A percentile compares a stretch with the other conserved stretches of the same genome.
Conservation (phyloP, 495 filamentous ascomycete species). For the Cercophora sp. region DNA sequence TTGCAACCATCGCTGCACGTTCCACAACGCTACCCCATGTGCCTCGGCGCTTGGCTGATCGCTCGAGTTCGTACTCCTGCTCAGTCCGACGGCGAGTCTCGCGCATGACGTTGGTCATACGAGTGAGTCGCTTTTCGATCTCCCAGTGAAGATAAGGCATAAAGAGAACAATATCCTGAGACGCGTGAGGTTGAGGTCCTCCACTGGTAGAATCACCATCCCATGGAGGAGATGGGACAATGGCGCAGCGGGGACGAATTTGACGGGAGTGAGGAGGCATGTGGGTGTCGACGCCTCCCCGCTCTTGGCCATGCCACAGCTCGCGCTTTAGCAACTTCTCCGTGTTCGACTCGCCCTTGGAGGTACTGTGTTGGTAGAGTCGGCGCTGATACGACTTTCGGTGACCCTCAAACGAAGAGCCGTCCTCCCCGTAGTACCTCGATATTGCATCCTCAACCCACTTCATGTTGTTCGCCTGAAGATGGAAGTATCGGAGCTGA, state of each 20-base stretch:
- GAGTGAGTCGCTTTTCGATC: conserved; percentile 22
- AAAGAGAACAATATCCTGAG: conserved; percentile 22
- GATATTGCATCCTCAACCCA: conserved; percentile 26
- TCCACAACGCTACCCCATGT: conserved; percentile 25
- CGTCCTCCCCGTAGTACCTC: conserved; percentile 23
- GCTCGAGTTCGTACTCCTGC: conserved; percentile 17
- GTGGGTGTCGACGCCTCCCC: conserved; percentile 19
- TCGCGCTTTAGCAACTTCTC: conserved; percentile 24
- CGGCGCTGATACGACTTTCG: conserved; percentile 13
- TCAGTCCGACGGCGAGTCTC: conserved; percentile 19
- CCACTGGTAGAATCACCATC: background rate
- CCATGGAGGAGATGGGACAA: conserved; percentile 17
- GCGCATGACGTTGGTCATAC: conserved; percentile 25
- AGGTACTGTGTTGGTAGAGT: conserved; percentile 12
- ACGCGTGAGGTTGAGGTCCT: background rate
- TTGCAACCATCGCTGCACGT: conserved; percentile 12
- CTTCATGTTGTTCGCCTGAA: conserved; percentile 30
- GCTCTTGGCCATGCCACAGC: conserved; percentile 27
- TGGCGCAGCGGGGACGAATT: conserved; percentile 24
- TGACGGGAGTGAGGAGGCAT: conserved; percentile 25
- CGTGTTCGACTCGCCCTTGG: conserved; percentile 22
- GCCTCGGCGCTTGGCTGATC: conserved; percentile 19
- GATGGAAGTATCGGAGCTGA: conserved; percentile 27
- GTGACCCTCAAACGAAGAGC: conserved; percentile 12
- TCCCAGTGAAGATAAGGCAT: conserved; percentile 30